Evolutionary conservation across 1,139 yeast genomes (phyloP), one percentile per base, ranked within the genome.

Genomic region (Suhomyces bolitotheri): DNA sequence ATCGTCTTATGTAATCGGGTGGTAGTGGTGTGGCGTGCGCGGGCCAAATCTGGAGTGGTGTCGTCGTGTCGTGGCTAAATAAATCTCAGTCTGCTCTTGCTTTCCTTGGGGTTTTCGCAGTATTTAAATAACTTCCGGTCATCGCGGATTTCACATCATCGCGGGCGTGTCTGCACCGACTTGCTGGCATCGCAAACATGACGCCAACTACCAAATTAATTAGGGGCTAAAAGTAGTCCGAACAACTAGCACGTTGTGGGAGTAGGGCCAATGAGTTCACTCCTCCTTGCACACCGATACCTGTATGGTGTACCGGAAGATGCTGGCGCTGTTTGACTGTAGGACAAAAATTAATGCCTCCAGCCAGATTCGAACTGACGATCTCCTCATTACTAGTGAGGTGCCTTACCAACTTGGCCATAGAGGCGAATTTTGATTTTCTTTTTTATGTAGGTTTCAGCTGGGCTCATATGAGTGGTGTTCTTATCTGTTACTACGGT

Each of bases 301-400:
- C n/a, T n/a, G n/a, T n/a, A n/a, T n/a, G n/a, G n/a, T n/a, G n/a
- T n/a, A n/a, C n/a, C n/a, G n/a, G n/a, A n/a, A n/a, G n/a, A n/a
- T n/a, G n/a, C n/a, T n/a, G n/a, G n/a, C n/a, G n/a, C n/a, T n/a
- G n/a, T n/a, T n/a, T n/a, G n/a, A n/a, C n/a, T n/a, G n/a, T n/a
- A n/a, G n/a, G n/a, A 22, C 8, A 21, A 43, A 61, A 67, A 60
- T 44, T 51, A 53, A 46, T 79, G 85, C 84, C 82, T 76, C 75
- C 80, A 77, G 77, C 79, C 84, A 79, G 85, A 79, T 70, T 80
- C 81, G 87, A 80, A 80, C 87, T 80, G 84, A 78, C 80, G 87
- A 80, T 81, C 87, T 81, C 83, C 80, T 79, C 87, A 81, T 80
- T 80, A 80, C 87, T 80, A 80, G 88, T 81, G 87, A 79, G 79